Conservation (phyloP, 2,329 filamentous ascomycete genomes). For the Xylaria digitata region DNA sequence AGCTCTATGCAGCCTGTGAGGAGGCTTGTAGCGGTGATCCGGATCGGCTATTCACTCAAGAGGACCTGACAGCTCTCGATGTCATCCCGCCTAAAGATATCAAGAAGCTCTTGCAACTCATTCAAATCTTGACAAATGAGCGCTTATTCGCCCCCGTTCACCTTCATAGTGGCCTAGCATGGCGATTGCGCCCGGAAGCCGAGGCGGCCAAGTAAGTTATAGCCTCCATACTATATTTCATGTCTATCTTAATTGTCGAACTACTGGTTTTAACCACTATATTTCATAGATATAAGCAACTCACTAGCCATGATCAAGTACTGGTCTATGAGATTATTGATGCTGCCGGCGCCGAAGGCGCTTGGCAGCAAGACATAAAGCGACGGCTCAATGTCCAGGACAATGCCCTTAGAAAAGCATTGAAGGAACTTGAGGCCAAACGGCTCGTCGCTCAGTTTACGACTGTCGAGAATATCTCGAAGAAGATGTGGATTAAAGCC, state of each 20-base stretch:
- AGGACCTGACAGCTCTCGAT: slow-evolving; percentile 67
- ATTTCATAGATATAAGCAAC: slow-evolving; percentile 64
- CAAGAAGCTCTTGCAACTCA: slow-evolving; percentile 64
- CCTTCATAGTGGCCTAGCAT: slow-evolving; percentile 60
- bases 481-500: slow-evolving; percentile 96
- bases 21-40: slow-evolving; percentile 57
- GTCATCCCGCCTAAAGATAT: slow-evolving; percentile 69
- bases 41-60: slow-evolving; percentile 66
- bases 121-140: slow-evolving; percentile 69
- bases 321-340: slow-evolving; percentile 92
- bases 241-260: background rate
- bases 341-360: slow-evolving; percentile 82
- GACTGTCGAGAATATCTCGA: slow-evolving; percentile 87
- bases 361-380: slow-evolving; percentile 91
- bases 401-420: slow-evolving; percentile 79
- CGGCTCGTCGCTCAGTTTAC: slow-evolving; percentile 89
- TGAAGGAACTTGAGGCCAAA: slow-evolving; percentile 86
- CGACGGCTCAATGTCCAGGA: slow-evolving; percentile 84
- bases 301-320: slow-evolving; percentile 77
- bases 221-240: slow-evolving; percentile 10
- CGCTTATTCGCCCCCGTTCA: slow-evolving; percentile 66
- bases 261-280: slow-evolving; percentile 5
- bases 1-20: slow-evolving; percentile 67
- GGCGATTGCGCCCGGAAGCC: slow-evolving; percentile 68
- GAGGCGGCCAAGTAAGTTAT: slow-evolving; percentile 70